Conservation (phyloP, 768 basidiomycete species). For the Termitomyces sp. region DNA sequence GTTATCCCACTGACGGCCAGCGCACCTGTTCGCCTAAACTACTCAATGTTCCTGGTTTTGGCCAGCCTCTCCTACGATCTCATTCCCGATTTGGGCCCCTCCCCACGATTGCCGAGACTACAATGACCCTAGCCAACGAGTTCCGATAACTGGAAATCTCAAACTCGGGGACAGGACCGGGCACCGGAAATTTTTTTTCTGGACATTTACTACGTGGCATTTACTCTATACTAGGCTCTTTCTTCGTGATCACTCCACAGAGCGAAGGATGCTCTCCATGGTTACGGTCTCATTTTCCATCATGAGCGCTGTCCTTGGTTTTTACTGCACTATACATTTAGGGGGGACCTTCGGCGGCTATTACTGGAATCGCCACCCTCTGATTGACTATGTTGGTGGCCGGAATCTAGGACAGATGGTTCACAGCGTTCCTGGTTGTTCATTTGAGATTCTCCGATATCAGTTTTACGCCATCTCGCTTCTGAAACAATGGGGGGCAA, state of each 20-base stretch:
- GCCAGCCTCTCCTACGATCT: neutral
- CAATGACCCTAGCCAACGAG: neutral
- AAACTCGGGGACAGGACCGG: neutral
- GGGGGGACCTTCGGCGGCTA: neutral
- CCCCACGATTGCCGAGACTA: neutral
- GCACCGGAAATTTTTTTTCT: neutral
- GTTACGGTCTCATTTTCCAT: neutral
- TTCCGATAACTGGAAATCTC: neutral
- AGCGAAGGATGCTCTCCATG: neutral
- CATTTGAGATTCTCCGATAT: neutral
- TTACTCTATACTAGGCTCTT: no score
- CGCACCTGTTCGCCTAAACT: neutral
- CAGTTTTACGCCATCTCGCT: neutral
- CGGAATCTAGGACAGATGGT: neutral
- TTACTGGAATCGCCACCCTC: neutral
- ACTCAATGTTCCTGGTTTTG: neutral
- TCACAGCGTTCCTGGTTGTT: neutral
- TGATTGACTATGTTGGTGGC: neutral
- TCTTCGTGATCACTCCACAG: neutral
- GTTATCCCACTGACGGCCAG: neutral
- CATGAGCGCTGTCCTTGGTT: neutral
- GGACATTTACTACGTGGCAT: no score
- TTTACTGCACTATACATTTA: neutral
- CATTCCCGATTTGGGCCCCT: neutral
- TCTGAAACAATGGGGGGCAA: neutral